These are phyloP conservation scores for Podila clonocystis DNA, from an alignment of 192 early-diverging fungal genomes.

Conservation along the genomic window DNA sequence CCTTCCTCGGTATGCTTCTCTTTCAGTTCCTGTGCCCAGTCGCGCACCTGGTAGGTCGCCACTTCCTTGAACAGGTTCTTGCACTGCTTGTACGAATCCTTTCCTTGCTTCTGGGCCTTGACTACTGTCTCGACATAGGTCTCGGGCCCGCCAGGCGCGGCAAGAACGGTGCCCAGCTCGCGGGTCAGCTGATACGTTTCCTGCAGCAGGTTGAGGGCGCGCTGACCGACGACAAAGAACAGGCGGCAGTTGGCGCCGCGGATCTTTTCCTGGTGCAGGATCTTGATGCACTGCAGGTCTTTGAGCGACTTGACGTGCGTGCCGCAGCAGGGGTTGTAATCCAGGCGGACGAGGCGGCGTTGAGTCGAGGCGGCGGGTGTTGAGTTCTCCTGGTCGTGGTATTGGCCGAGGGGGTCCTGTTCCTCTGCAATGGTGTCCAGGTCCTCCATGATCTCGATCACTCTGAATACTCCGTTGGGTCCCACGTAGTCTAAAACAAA, in stretches of 20 bases:
- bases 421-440: conserved; percentile 40
- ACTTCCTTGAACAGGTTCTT: conserved; percentile 50
- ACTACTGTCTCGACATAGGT: conserved; percentile 53
- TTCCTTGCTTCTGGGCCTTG: conserved; percentile 45
- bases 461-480: conserved; percentile 46
- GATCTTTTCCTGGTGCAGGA: conserved; percentile 70
- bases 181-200: conserved; percentile 44
- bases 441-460: conserved; percentile 48
- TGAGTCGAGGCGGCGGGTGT: neutral
- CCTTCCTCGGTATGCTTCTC: conserved; percentile 12
- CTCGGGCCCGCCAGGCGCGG: conserved; percentile 51
- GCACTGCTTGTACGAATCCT: conserved; percentile 37
- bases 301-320: conserved; percentile 69
- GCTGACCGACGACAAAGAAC: conserved; percentile 74
- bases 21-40: conserved; percentile 44
- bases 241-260: conserved; percentile 72
- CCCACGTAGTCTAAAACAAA: conserved; percentile 31
- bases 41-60: conserved; percentile 45
- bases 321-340: conserved; percentile 78
- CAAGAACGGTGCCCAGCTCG: conserved; percentile 47
- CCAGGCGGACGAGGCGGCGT: conserved; percentile 58
- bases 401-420: conserved; percentile 18
- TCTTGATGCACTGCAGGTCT: conserved; percentile 73
- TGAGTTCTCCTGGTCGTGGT: neutral
- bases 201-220: conserved; percentile 59